Percentiles rank a stretch among this genome's conserved stretches.
phyloP scores from a whole-genome alignment of 805 yeast species.

The Lachancea sp. region DNA sequence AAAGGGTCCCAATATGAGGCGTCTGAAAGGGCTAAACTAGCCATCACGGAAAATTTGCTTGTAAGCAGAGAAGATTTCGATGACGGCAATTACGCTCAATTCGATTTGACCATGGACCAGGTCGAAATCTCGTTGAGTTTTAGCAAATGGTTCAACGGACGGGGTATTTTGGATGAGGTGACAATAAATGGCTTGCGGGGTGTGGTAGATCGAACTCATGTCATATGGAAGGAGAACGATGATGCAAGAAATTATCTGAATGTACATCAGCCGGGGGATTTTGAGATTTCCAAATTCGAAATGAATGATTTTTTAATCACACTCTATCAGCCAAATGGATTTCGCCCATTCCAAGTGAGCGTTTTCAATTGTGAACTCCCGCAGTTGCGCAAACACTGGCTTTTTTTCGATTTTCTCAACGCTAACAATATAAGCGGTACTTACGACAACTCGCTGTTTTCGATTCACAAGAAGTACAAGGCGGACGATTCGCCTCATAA shows the following conservation, averaged over 20 bases:
- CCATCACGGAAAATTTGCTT: slow-evolving; percentile 26
- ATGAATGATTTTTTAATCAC: slow-evolving; percentile 84
- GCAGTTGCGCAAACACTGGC: slow-evolving; percentile 83
- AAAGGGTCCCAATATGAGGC: slow-evolving; percentile 74
- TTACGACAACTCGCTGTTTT: slow-evolving; percentile 87
- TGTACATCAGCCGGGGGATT: slow-evolving; percentile 76
- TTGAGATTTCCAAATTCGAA: slow-evolving; percentile 76
- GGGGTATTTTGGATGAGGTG: slow-evolving; percentile 76
- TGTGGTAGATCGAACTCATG: slow-evolving; percentile 84
- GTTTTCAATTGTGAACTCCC: slow-evolving; percentile 82
- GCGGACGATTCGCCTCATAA: slow-evolving; percentile 14
- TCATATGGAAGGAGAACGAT: slow-evolving; percentile 73
- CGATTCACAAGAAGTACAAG: slow-evolving; percentile 58
- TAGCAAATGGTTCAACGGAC: slow-evolving; percentile 82
- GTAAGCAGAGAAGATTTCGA: slow-evolving; percentile 43
- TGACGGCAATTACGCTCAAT: slow-evolving; percentile 95
- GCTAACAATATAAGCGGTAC: slow-evolving; percentile 85
- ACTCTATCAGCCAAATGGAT: slow-evolving; percentile 70
- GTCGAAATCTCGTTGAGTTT: slow-evolving; percentile 75
- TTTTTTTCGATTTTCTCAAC: slow-evolving; percentile 77
- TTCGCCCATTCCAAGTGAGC: slow-evolving; percentile 80
- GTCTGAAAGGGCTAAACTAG: slow-evolving; percentile 45
- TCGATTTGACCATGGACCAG: slow-evolving; percentile 83
- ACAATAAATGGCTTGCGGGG: slow-evolving; percentile 86
- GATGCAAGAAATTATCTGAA: slow-evolving; percentile 78